These are phyloP conservation scores for Podospora anserina DNA, from an alignment of 495 filamentous ascomycete genomes.

Conservation along the genomic window DNA sequence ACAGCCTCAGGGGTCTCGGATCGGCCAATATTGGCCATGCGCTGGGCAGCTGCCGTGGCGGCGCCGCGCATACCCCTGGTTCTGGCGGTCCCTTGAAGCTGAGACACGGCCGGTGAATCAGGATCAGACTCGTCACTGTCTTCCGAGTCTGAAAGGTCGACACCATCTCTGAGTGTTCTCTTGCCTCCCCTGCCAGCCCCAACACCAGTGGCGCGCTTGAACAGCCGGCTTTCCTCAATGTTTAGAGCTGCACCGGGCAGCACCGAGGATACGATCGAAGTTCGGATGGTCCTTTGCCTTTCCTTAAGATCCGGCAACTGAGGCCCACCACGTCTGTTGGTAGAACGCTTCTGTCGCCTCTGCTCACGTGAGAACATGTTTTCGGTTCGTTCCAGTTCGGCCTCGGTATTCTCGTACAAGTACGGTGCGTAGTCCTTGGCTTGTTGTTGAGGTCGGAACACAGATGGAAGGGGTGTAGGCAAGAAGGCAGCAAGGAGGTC, in stretches of 20 bases:
- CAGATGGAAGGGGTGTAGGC: slow-evolving; percentile 72
- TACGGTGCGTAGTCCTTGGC: slow-evolving; percentile 91
- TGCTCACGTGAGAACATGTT: slow-evolving; percentile 90
- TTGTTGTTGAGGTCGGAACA: slow-evolving; percentile 84
- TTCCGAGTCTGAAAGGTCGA: slow-evolving; percentile 79
- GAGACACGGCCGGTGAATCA: slow-evolving; percentile 77
- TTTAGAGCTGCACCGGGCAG: slow-evolving; percentile 77
- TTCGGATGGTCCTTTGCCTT: slow-evolving; percentile 84
- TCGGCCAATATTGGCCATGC: slow-evolving; percentile 71
- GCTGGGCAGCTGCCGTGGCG: slow-evolving; percentile 73
- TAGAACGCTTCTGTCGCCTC: slow-evolving; percentile 87
- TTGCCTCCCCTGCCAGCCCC: slow-evolving; percentile 54
- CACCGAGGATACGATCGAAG: slow-evolving; percentile 83
- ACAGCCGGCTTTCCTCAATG: slow-evolving; percentile 81
- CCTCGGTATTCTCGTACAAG: slow-evolving; percentile 88
- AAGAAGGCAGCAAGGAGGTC: slow-evolving; percentile 84
- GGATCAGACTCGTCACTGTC: slow-evolving; percentile 83
- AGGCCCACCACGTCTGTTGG: slow-evolving; percentile 92
- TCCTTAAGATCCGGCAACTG: slow-evolving; percentile 94
- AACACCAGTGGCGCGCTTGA: slow-evolving; percentile 60
- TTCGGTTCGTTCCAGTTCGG: slow-evolving; percentile 85
- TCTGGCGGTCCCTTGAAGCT: slow-evolving; percentile 73
- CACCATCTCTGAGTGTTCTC: slow-evolving; percentile 55
- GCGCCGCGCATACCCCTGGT: slow-evolving; percentile 85
- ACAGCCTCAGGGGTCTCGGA: slow-evolving; percentile 84